phyloP scores from a whole-genome alignment of 2,329 filamentous ascomycete genomes.

The Leptographium wingfieldii region DNA sequence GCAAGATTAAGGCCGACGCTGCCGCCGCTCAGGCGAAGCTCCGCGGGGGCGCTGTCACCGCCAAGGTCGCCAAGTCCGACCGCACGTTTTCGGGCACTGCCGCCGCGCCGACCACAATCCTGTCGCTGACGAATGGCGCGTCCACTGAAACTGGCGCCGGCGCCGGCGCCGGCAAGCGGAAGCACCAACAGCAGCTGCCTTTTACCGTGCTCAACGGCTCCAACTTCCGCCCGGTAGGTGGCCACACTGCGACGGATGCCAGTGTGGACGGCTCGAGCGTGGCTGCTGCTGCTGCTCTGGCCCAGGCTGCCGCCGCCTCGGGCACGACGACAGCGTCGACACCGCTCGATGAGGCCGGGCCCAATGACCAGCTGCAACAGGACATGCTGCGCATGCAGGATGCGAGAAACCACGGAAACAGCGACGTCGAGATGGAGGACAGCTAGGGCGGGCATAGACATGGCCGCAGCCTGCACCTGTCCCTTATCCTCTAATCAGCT shows the following conservation, averaged over 20 bases:
- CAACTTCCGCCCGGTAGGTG: neutral
- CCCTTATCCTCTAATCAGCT: neutral
- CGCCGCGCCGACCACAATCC: constrained; percentile 9
- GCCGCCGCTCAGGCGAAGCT: constrained; percentile 35
- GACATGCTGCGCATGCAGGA: constrained; percentile 10
- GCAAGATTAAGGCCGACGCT: constrained; percentile 58
- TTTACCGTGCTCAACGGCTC: constrained; percentile 9
- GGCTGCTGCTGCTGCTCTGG: constrained; percentile 7
- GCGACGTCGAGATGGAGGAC: neutral
- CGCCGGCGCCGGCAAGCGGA: constrained; percentile 1
- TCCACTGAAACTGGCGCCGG: neutral
- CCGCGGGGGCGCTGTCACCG: constrained; percentile 13
- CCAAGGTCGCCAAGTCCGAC: constrained; percentile 1
- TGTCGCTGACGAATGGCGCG: constrained; percentile 6
- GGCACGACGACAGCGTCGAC: neutral
- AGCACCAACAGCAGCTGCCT: constrained; percentile 9
- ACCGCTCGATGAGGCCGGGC: constrained; percentile 3
- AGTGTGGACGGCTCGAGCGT: constrained; percentile 4
- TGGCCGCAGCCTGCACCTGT: neutral
- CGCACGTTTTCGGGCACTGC: constrained; percentile 2
- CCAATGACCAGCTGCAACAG: constrained; percentile 12
- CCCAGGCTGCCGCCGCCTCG: constrained; percentile 8
- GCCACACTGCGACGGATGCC: no score
- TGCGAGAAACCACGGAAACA: neutral
- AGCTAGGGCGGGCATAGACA: neutral